Percentiles rank a stretch among this genome's conserved stretches.
These are phyloP conservation scores for Capsella bursapastoris DNA, from an alignment of 345 rosid genomes.

Conservation along the genomic window DNA sequence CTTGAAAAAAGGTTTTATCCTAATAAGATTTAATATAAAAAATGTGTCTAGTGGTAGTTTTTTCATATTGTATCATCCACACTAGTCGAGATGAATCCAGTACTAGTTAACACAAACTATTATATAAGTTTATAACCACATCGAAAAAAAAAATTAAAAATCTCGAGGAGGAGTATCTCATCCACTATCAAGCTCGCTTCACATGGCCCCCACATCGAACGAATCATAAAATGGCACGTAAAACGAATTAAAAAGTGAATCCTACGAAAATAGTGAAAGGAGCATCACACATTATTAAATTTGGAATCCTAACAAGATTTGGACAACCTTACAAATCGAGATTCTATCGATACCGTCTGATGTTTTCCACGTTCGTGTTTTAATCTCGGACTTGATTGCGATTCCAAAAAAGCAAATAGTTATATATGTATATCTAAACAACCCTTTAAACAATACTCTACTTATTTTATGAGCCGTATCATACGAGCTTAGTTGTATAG, in stretches of 20 bases:
- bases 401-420: constrained; percentile 7
- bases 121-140: constrained; percentile 1
- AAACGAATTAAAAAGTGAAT: neutral
- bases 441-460: constrained; percentile 2
- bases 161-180: constrained; percentile 10
- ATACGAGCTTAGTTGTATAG: constrained; percentile 15
- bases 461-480: no score
- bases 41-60: neutral
- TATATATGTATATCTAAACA: neutral
- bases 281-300: neutral
- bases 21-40: no score
- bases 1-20: no score
- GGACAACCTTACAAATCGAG: constrained; percentile 40
- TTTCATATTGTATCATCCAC: neutral
- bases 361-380: constrained; percentile 42
- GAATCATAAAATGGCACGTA: constrained; percentile 14
- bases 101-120: neutral
- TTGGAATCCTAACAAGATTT: constrained; percentile 34
- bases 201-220: constrained; percentile 42
- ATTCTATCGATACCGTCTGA: constrained; percentile 51
- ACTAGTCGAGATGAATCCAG: neutral
- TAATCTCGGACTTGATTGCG: constrained; percentile 37
- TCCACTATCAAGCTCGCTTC: constrained; percentile 32
- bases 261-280: neutral
- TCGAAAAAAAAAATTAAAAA: constrained; percentile 18